phyloP scores from a whole-genome alignment of 352 stramenopile genomes.

The Phytophthora colocasiae region DNA sequence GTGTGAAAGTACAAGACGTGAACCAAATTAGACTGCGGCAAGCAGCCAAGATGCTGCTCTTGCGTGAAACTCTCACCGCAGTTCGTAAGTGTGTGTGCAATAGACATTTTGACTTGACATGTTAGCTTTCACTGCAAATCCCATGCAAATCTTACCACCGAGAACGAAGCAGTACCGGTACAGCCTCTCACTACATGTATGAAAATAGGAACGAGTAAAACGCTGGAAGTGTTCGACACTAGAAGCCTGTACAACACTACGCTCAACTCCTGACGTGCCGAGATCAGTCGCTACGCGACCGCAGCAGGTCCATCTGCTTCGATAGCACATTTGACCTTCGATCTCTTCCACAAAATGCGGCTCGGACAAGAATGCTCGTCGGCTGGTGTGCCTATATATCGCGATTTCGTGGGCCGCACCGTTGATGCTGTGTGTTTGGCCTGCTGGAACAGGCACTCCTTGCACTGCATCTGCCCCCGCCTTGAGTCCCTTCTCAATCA shows the following conservation, averaged over 20 bases:
- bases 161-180: too few species aligned
- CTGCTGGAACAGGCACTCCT: conserved; percentile 10
- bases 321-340: conserved; percentile 14
- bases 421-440: conserved; percentile 14
- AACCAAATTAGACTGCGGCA: conserved; percentile 23
- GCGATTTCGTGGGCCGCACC: conserved; percentile 12
- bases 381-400: conserved; percentile 24
- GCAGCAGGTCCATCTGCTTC: conserved; percentile 23
- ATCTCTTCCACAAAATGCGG: conserved; percentile 21
- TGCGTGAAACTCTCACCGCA: conserved; percentile 21
- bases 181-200: too few species aligned
- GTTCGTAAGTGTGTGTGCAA: conserved; percentile 21
- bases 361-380: conserved; percentile 18
- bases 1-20: conserved; percentile 13
- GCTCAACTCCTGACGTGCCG: conserved; percentile 13
- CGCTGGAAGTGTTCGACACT: conserved; percentile 11
- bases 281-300: neutral
- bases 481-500: conserved; percentile 1
- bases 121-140: conserved; percentile 8
- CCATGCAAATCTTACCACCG: conserved; percentile 14
- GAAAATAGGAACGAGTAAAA: too few species aligned
- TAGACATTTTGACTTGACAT: conserved; percentile 30
- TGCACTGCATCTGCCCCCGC: conserved; percentile 2
- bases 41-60: conserved; percentile 15
- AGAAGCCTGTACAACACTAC: conserved; percentile 15